Evolutionary conservation across 2,329 filamentous ascomycete species (phyloP), one percentile per base, ranked within the genome.

Genomic region (Verticillium nubilum): DNA sequence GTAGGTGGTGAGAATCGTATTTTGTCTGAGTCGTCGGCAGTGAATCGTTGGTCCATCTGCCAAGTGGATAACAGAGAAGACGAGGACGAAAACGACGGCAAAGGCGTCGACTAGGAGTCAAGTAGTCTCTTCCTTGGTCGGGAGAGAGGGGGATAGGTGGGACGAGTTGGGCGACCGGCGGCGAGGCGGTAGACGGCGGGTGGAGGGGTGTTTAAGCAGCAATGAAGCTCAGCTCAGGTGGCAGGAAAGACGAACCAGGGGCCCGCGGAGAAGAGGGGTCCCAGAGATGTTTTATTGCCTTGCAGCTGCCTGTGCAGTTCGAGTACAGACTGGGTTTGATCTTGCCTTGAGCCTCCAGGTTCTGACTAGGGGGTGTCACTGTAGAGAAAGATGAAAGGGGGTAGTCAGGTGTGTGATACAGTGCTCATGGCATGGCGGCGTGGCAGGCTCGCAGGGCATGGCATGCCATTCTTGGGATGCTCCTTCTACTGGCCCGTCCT

Each of bases 361-460:
- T 54, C 25, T n/a, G 17, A 29, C 25, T 23, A 25, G 52, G 26
- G 52, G 52, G 26, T 28, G 10, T 19, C 17, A 52, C 50, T 33
- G 35, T 37, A 52, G 47, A 55, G 23, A 37, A 59, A 52, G 54
- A 59, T 27, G 29, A 35, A 13, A 42, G 26, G 17, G 37, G 42
- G 42, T 19, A 27, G 29, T 28, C 59, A 60, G 58, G 60, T 54
- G 58, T 59, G 57, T 50, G 29, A 54, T 60, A 28, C 61, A 63
- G 42, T 47, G 42, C 19, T 47, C 52, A 54, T 28, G 28, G 57
- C 60, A 55, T 60, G 57, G 60, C 62, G 63, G 61, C 63, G 61
- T 64, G 64, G 65, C 61, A 66, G 65, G 66, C 67, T 70, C 69
- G 42, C 42, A 47, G 42, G 42, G 42, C 42, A 47, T 47, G 42